Conservation (phyloP, 257 asterid species). For the Penstemon davidsonii region DNA sequence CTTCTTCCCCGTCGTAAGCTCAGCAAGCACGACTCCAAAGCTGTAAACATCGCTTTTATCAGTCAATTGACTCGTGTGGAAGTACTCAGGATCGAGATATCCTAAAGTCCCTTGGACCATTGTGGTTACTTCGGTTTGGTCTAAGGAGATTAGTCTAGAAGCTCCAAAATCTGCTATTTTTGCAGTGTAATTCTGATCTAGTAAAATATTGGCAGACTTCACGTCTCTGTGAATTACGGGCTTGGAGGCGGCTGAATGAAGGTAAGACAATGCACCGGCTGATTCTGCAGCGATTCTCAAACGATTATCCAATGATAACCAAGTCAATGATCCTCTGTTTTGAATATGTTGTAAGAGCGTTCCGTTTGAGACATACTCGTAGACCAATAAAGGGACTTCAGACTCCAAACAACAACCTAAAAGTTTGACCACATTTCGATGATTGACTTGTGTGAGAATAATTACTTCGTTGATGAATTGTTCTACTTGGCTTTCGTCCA, state of each 20-base stretch:
- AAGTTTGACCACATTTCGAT: conserved; percentile 71
- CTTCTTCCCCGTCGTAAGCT: conserved; percentile 65
- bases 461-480: conserved; percentile 75
- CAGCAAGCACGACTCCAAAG: conserved; percentile 70
- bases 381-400: conserved; percentile 69
- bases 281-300: conserved; percentile 67
- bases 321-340: conserved; percentile 28
- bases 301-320: conserved; percentile 69
- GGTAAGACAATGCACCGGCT: conserved; percentile 66
- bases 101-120: conserved; percentile 82
- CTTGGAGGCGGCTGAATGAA: conserved; percentile 63
- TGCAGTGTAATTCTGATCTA: conserved; percentile 56
- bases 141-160: conserved; percentile 59
- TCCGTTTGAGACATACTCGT: conserved; percentile 65
- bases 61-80: conserved; percentile 62
- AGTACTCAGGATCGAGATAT: conserved; percentile 76
- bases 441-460: conserved; percentile 76
- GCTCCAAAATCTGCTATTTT: conserved; percentile 87
- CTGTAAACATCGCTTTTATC: conserved; percentile 83
- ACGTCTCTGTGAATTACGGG: conserved; percentile 81
- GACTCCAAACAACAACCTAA: conserved; percentile 76
- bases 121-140: conserved; percentile 67
- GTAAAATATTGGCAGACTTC: conserved; percentile 67
- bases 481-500: conserved; percentile 64
- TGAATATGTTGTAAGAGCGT: conserved; percentile 63